Percentiles rank a stretch among this genome's conserved stretches.
Conservation (phyloP, 2,329 filamentous ascomycete species). For the Ambrosiella cleistominuta region DNA sequence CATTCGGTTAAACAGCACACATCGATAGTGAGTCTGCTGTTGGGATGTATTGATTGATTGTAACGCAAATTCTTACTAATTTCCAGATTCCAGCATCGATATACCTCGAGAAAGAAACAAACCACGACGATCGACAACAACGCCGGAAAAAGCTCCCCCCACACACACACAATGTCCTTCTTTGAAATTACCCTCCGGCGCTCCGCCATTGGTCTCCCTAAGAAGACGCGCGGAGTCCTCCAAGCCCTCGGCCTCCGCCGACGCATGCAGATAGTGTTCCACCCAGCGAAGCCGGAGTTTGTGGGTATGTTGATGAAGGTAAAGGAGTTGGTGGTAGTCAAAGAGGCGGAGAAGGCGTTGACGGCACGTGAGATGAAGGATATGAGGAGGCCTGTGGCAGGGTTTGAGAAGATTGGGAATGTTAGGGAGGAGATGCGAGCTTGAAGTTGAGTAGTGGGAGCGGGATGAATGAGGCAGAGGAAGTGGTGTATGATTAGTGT, state of each 20-base stretch:
- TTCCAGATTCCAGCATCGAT: neutral
- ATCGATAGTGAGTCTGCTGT: too few relatives aligned
- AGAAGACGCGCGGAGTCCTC: slow-evolving; percentile 63
- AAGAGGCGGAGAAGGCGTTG: slow-evolving; percentile 52
- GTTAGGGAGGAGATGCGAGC: slow-evolving; percentile 14
- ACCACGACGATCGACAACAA: neutral
- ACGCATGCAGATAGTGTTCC: slow-evolving; percentile 75
- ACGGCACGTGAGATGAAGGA: slow-evolving; percentile 52
- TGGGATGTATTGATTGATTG: too few relatives aligned
- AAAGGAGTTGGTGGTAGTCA: slow-evolving; percentile 74
- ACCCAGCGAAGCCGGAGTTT: slow-evolving; percentile 62
- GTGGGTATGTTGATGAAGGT: slow-evolving; percentile 88
- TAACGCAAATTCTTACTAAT: neutral
- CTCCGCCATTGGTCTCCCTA: slow-evolving; percentile 73
- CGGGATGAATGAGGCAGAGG: slow-evolving; percentile 16
- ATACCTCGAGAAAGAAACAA: neutral
- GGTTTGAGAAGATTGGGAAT: slow-evolving; percentile 60
- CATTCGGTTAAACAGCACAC: too few relatives aligned
- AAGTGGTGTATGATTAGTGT: too few relatives aligned
- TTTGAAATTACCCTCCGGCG: slow-evolving; percentile 86
- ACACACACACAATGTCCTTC: slow-evolving; percentile 42
- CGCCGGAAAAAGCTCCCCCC: neutral
- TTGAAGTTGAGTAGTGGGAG: neutral
- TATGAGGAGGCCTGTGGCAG: slow-evolving; percentile 55
- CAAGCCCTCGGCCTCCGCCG: slow-evolving; percentile 70